phyloP scores from a whole-genome alignment of 2,329 filamentous ascomycete genomes.

The Dactylellina parvicollis region DNA sequence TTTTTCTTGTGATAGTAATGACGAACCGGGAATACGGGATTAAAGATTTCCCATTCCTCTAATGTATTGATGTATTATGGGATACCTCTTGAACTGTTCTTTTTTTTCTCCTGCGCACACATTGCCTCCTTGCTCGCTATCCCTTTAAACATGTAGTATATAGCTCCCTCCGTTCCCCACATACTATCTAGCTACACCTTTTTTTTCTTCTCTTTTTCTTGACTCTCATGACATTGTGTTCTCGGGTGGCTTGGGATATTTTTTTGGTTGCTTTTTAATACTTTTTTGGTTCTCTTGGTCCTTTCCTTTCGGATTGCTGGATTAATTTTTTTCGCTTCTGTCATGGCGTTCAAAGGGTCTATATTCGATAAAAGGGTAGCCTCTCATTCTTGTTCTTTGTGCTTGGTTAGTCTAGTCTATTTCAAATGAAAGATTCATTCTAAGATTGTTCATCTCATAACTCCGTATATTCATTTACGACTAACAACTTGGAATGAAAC shows the following conservation, averaged over 20 bases:
- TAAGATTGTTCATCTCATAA: too few relatives aligned
- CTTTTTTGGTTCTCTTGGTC: background rate
- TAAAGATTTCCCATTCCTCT: background rate
- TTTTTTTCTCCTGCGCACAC: background rate
- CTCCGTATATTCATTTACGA: too few relatives aligned
- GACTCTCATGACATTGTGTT: background rate
- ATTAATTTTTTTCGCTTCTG: slow-evolving; percentile 4
- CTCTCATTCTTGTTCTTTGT: background rate
- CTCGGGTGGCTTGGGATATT: slow-evolving; percentile 57
- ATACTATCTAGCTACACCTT: slow-evolving; percentile 39
- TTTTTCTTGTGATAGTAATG: background rate
- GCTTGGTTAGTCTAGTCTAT: background rate
- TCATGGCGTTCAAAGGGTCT: slow-evolving; percentile 40
- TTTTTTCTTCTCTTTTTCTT: too few relatives aligned
- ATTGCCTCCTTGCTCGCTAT: background rate
- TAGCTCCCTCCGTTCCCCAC: slow-evolving; percentile 25
- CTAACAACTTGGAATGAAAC: too few relatives aligned
- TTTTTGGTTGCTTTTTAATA: slow-evolving; percentile 17
- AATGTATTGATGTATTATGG: slow-evolving; percentile 52
- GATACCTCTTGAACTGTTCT: slow-evolving; percentile 33
- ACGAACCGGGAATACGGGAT: slow-evolving; percentile 14
- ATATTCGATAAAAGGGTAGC: slow-evolving; percentile 49
- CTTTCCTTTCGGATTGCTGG: too few relatives aligned
- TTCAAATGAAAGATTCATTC: slow-evolving; percentile 19
- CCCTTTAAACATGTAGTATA: slow-evolving; percentile 40